phyloP scores from a whole-genome alignment of 306 rosid species.

The Canavalia gladiata region DNA sequence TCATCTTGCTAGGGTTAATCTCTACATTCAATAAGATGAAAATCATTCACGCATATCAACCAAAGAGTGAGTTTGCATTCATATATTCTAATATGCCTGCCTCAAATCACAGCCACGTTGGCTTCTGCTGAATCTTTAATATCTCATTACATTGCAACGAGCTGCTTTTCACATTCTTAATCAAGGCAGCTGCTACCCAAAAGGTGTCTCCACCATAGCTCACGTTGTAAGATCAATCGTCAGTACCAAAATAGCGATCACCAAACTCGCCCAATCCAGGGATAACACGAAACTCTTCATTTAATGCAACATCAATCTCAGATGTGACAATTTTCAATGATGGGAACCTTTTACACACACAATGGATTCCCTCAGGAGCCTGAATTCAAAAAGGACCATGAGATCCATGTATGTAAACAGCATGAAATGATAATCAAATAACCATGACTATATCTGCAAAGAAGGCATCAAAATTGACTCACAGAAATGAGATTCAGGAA shows the following conservation, averaged over 20 bases:
- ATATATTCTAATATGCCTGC: constrained; percentile 34
- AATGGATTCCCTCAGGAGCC: constrained; percentile 99
- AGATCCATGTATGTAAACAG: constrained; percentile 27
- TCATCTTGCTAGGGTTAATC: constrained; percentile 24
- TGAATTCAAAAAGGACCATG: constrained; percentile 41
- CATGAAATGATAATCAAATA: constrained; percentile 17
- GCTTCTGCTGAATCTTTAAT: constrained; percentile 43
- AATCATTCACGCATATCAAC: constrained; percentile 27
- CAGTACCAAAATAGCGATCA: constrained; percentile 95
- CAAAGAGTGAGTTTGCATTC: constrained; percentile 13
- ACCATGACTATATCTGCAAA: constrained; percentile 4
- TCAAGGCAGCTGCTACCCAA: constrained; percentile 24
- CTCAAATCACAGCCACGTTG: constrained; percentile 27
- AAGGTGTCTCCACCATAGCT: constrained; percentile 9
- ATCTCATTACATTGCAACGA: constrained; percentile 8
- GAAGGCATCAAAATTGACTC: constrained; percentile 55
- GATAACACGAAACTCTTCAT: constrained; percentile 87
- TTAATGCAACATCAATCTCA: constrained; percentile 85
- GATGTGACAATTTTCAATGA: constrained; percentile 92
- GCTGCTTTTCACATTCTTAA: constrained; percentile 42
- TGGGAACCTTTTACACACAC: constrained; percentile 86
- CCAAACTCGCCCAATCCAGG: constrained; percentile 97
- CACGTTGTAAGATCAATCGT: constrained; percentile 51
- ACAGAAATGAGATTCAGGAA: constrained; percentile 94
- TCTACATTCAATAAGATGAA: constrained; percentile 12